Conservation (phyloP, 2,329 filamentous ascomycete species). For the Chaetothyriales sp. region DNA sequence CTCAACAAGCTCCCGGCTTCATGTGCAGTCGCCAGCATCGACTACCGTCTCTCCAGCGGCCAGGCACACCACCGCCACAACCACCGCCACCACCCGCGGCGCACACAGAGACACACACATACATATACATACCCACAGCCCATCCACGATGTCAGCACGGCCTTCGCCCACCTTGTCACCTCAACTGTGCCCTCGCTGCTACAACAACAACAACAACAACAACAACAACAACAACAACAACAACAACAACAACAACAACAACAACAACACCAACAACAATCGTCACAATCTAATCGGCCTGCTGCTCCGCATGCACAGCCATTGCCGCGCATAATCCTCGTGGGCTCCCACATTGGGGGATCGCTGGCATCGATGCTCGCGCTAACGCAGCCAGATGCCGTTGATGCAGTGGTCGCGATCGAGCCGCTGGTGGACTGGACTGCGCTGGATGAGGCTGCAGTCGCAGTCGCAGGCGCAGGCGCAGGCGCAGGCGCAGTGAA, state of each 20-base stretch:
- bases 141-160: constrained; percentile 18
- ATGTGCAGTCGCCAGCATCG: not conserved
- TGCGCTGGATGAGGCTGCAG: constrained; percentile 23
- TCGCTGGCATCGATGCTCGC: constrained; percentile 30
- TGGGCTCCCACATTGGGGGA: constrained; percentile 25
- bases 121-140: constrained; percentile 15
- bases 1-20: not conserved
- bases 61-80: not conserved
- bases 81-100: no score
- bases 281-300: not conserved
- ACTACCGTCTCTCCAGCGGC: constrained; percentile 5
- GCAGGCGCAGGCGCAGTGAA: constrained; percentile 1
- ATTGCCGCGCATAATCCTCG: constrained; percentile 15
- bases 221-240: no score
- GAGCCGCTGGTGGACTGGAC: constrained; percentile 21
- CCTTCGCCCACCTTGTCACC: constrained; percentile 12
- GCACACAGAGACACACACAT: not conserved
- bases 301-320: not conserved
- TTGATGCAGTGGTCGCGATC: constrained; percentile 22
- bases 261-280: no score
- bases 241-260: no score
- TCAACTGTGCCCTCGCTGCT: not conserved
- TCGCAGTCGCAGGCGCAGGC: constrained; percentile 1
- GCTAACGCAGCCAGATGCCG: constrained; percentile 24
- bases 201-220: no score